Percentiles rank a stretch among this genome's conserved stretches.
phyloP scores from a whole-genome alignment of 1,284 basidiomycete genomes.

The Ceratobasidium sp. region DNA sequence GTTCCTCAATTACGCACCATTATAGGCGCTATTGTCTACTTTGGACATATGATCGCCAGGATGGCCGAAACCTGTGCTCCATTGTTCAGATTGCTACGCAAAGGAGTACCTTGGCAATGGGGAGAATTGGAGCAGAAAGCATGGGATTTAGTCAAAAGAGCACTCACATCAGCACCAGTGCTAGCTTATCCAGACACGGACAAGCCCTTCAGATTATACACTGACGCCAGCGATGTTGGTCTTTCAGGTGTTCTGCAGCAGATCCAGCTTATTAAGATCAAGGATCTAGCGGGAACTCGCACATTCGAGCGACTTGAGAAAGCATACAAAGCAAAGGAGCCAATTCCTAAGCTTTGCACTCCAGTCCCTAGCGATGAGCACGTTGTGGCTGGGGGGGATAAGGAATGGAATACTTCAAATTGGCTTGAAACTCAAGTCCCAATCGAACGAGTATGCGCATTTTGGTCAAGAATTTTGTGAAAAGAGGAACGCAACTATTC shows the following conservation, averaged over 20 bases:
- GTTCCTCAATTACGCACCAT: conserved; percentile 52
- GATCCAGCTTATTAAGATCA: no score
- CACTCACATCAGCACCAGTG: no score
- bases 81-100: conserved; percentile 33
- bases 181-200: conserved; percentile 49
- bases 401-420: conserved; percentile 14
- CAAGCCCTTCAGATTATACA: conserved; percentile 52
- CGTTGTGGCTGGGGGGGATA: conserved; percentile 25
- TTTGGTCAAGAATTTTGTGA: no score
- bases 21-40: conserved; percentile 48
- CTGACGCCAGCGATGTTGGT: conserved; percentile 52
- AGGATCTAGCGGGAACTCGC: no score
- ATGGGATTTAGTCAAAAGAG: no score
- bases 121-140: not conserved
- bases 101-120: conserved; percentile 35
- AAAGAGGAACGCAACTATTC: no score
- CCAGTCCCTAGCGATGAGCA: conserved; percentile 42
- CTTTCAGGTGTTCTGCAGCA: conserved; percentile 48
- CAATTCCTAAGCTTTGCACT: conserved; percentile 45
- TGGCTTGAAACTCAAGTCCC: conserved; percentile 50
- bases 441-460: no score
- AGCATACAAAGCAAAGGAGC: no score
- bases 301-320: no score
- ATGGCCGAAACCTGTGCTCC: conserved; percentile 44
- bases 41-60: no score